Evolutionary conservation across 805 yeast species (phyloP), one percentile per base, ranked within the genome.

Genomic region (Kodamaea leandrae): DNA sequence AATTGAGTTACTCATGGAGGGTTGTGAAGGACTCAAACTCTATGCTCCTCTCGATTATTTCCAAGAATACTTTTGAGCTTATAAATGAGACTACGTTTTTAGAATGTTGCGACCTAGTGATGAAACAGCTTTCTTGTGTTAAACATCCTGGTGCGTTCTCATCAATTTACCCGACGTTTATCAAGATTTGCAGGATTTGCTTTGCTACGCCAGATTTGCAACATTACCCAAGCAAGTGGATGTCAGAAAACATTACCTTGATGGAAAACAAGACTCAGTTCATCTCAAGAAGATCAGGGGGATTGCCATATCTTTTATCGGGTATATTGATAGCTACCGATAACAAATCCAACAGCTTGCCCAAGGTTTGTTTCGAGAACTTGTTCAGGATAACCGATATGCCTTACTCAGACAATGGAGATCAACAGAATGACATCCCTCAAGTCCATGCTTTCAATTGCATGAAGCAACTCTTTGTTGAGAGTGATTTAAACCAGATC

Each of bases 371-470:
- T 0, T 76, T 87, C 50, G 61, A 65, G 0, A 53, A 63, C 27
- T 63, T 91, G 8, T 47, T 79, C 10, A 56, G 55, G 10, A 75
- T 89, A 23, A 89, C 95, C 0, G 49, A 63, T 6, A 42, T 57
- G 5, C 80, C 83, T 0, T 67, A 76, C 3, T 61, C 58, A 10
- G 68, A 66, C 20, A 61, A 68, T 27, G 76, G 71, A 9, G 80
- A 72, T 30, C 72, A 71, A 21, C 82, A 76, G 42, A 71, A 78
- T 46, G 95, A 86, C 54, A 68, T 89, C 12, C 93, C 98, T 0
- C 97, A 90, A 55, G 96, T 91, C 0, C 95, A 91, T 63, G 97
- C 97, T 0, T 80, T 87, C 55, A 91, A 91, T 55, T 83, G 95
- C 56, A 76, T 93, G 42, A 80, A 77, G 47, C 82, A 82, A 2